These are phyloP conservation scores for Suillus hirtellus DNA, from an alignment of 768 basidiomycete species.

Conservation along the genomic window DNA sequence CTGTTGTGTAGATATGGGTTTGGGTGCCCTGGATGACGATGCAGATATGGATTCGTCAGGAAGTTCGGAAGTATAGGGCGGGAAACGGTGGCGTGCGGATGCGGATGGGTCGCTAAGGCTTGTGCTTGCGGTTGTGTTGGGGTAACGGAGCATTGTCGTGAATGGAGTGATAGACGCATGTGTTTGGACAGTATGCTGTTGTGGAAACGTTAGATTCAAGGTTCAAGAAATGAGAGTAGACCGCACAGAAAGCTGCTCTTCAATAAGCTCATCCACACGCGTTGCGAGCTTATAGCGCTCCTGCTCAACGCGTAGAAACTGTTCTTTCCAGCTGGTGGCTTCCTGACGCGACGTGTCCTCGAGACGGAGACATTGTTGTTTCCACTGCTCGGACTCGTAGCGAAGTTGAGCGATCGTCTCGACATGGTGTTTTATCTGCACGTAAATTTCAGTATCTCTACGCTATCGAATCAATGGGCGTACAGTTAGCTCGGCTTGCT, in stretches of 20 bases:
- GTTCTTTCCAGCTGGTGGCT: constrained; percentile 76
- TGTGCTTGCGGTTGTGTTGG: constrained; percentile 11
- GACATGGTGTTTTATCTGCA: constrained; percentile 56
- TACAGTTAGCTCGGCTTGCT: constrained; percentile 60
- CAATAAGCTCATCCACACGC: constrained; percentile 58
- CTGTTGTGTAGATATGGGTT: constrained; percentile 19
- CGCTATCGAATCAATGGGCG: constrained; percentile 16
- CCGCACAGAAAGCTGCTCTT: constrained; percentile 50
- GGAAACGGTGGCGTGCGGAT: constrained; percentile 24
- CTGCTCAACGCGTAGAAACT: constrained; percentile 72
- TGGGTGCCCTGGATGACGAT: constrained; percentile 33
- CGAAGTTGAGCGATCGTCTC: constrained; percentile 63
- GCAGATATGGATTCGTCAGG: constrained; percentile 32
- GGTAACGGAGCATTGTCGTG: constrained; percentile 34
- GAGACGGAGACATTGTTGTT: constrained; percentile 57
- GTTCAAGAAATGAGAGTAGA: not conserved
- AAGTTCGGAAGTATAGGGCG: constrained; percentile 22
- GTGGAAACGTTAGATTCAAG: constrained; percentile 6
- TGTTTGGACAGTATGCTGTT: constrained; percentile 17
- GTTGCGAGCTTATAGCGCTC: constrained; percentile 60
- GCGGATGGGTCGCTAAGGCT: constrained; percentile 28
- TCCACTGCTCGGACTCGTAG: constrained; percentile 70
- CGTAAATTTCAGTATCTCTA: not conserved
- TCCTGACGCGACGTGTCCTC: constrained; percentile 48
- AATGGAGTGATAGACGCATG: constrained; percentile 26